Percentiles rank a stretch among this genome's conserved stretches.
These are phyloP conservation scores for Teunomyces barrocoloradensis DNA, from an alignment of 805 yeast species.

Conservation along the genomic window DNA sequence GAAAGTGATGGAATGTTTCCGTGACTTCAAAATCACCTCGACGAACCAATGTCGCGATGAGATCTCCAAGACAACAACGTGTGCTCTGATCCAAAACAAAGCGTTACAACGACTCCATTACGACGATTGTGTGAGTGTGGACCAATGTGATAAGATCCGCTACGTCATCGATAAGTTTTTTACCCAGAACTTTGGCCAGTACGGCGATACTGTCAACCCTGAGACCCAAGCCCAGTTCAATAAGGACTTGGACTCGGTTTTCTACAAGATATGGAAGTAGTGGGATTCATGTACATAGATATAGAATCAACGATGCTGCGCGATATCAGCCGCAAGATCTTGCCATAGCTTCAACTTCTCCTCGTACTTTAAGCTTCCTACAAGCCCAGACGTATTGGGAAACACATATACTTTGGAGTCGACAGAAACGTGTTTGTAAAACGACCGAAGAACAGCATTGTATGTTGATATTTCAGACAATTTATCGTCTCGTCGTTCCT, in stretches of 20 bases:
- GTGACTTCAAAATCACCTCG: conserved; percentile 26
- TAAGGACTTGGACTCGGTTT: conserved; percentile 28
- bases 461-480: not conserved
- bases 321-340: conserved; percentile 27
- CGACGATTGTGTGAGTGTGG: conserved; percentile 32
- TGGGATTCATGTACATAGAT: not conserved
- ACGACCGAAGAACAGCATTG: conserved; percentile 14
- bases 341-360: conserved; percentile 52
- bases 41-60: conserved; percentile 30
- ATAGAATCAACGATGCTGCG: no score
- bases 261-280: conserved; percentile 32
- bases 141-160: conserved; percentile 38
- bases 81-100: conserved; percentile 33
- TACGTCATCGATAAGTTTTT: conserved; percentile 35
- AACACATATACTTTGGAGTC: conserved; percentile 49
- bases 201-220: conserved; percentile 29
- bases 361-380: conserved; percentile 44
- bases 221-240: conserved; percentile 26
- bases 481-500: not conserved
- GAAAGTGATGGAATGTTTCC: conserved; percentile 35
- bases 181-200: conserved; percentile 36
- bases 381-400: conserved; percentile 75
- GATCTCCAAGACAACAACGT: conserved; percentile 23
- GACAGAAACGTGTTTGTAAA: conserved; percentile 14
- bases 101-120: conserved; percentile 35